These are phyloP conservation scores for Setomelanomma holmii DNA, from an alignment of 2,329 filamentous ascomycete genomes.

Conservation along the genomic window DNA sequence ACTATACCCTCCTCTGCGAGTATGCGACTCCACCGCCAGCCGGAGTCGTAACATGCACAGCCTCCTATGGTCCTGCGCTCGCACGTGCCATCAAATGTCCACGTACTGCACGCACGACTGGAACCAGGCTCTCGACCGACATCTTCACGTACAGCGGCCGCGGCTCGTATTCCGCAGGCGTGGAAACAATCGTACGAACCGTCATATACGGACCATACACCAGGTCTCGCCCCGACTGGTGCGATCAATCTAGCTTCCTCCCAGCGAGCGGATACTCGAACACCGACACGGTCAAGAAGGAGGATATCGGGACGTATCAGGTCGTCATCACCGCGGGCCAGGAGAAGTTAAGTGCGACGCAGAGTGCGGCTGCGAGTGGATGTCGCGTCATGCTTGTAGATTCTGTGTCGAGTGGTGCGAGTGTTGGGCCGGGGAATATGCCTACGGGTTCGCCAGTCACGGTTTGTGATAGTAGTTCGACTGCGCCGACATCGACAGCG, in stretches of 20 bases:
- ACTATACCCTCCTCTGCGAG: neutral
- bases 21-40: neutral
- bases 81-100: neutral
- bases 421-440: neutral
- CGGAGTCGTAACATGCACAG: conserved; percentile 1
- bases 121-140: neutral
- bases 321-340: conserved; percentile 7
- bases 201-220: neutral
- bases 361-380: neutral
- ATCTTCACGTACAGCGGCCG: conserved; percentile 1
- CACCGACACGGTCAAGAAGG: neutral
- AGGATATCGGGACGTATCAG: conserved; percentile 6
- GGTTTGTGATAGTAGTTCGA: too few species aligned
- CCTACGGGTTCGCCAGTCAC: neutral
- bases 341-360: conserved; percentile 12
- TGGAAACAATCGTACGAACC: conserved; percentile 2
- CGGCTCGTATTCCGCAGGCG: conserved; percentile 2
- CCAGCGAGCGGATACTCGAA: neutral
- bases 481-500: too few species aligned
- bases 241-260: neutral
- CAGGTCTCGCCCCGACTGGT: neutral
- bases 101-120: neutral
- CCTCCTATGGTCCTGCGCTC: neutral
- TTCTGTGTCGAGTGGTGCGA: neutral
- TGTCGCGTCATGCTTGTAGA: neutral